Conservation (phyloP, 164 flowering plant genomes). For the Amborella trichopoda region DNA sequence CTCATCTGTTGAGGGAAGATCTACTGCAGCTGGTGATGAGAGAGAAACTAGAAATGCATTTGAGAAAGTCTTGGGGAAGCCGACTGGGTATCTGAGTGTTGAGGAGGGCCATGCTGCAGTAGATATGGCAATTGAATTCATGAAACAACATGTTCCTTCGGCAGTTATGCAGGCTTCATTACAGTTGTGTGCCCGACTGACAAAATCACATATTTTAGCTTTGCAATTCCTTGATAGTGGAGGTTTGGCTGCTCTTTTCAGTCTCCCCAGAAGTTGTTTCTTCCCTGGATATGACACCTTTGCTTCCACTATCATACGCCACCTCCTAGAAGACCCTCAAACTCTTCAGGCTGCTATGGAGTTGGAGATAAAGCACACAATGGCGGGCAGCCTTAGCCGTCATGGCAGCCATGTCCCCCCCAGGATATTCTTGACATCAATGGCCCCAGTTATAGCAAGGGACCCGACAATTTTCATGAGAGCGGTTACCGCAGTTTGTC, state of each 20-base stretch:
- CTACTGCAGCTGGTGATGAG: conserved; percentile 22
- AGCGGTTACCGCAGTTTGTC: conserved; percentile 77
- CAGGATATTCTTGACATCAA: conserved; percentile 56
- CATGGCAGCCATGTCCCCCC: conserved; percentile 54
- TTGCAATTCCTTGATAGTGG: conserved; percentile 78
- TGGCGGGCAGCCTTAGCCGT: conserved; percentile 38
- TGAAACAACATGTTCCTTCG: conserved; percentile 69
- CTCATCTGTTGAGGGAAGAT: conserved; percentile 21
- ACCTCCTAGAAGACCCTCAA: conserved; percentile 94
- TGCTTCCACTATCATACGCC: conserved; percentile 74
- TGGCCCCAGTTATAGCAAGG: conserved; percentile 87
- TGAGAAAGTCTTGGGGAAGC: conserved; percentile 63
- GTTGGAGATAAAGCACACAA: conserved; percentile 69
- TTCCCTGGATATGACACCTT: conserved; percentile 81
- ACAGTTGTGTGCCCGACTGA: conserved; percentile 80
- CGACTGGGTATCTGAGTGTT: conserved; percentile 63
- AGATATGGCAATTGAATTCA: conserved; percentile 48
- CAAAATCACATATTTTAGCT: conserved; percentile 71
- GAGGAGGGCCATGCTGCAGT: conserved; percentile 62
- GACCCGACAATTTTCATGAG: conserved; percentile 82
- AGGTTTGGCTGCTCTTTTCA: conserved; percentile 59
- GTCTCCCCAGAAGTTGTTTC: conserved; percentile 67
- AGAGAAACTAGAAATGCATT: conserved; percentile 28
- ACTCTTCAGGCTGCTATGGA: conserved; percentile 96
- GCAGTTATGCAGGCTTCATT: conserved; percentile 83